Base-by-base conservation (phyloP, 208 protist species). In the Leishmania tarentolae region DNA sequence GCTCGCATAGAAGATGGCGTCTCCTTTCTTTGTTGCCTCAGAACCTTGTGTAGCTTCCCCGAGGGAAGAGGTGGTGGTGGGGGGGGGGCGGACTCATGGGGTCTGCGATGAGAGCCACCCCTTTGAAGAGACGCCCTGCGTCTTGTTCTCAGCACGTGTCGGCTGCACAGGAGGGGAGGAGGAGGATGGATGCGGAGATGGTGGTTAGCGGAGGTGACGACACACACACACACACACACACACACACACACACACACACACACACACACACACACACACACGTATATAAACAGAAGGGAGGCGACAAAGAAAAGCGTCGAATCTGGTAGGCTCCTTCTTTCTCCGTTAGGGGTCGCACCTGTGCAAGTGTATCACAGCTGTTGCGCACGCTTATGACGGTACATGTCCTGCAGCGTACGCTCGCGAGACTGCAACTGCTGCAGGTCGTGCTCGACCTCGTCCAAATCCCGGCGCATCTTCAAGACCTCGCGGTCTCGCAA, bases 371-470 rank as follows among this genome's bases (percentile, higher is more conserved):
- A 47, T 24, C 46, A 44, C 63, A 50, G 53, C 81, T 80, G 75
- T 52, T 80, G 77, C 66, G 53, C 71, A 50, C 80, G 72, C 44
- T 82, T 77, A 21, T 79, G 75, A 65, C 88, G 87, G 59, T 92
- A 94, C 72, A 83, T 63, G 56, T 84, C 89, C 75, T 94, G 91
- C 81, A 94, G 82, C 21, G 56, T 81, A 52, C 75, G 75, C 71
- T 94, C 91, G 35, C 84, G 86, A 37, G 82, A 68, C 46, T 92
- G 82, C 61, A 83, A 65, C 17, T 82, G 80, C n/a, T 73, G 69
- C 68, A 94, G 81, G 59, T 75, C 56, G 6, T 80, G n/a, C 56
- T 83, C 81, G 17, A 78, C 83, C 15, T 79, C 79, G 35, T 92
- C 85, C 8, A 94, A 59, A 42, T 78, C 79, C 53, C 78, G 74